These are phyloP conservation scores for Carex littledalei DNA, from an alignment of 176 grass and related monocot genomes.

Conservation along the genomic window DNA sequence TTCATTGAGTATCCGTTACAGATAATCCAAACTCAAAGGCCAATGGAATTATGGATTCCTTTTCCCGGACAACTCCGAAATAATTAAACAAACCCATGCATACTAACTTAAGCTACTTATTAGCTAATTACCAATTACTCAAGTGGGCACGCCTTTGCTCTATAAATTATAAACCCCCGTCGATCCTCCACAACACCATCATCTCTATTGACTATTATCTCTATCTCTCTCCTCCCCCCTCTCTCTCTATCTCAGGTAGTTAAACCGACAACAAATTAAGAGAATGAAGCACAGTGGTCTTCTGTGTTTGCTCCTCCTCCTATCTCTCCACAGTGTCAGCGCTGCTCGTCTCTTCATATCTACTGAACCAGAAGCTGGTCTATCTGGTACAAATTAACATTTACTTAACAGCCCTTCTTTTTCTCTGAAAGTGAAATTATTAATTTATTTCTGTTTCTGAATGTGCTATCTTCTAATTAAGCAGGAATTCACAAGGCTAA, in stretches of 20 bases:
- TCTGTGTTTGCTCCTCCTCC: neutral
- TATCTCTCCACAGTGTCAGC: neutral
- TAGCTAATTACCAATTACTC: neutral
- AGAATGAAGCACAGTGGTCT: neutral
- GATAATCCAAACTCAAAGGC: neutral
- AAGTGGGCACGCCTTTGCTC: neutral
- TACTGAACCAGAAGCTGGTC: neutral
- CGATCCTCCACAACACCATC: neutral
- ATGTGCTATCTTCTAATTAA: neutral
- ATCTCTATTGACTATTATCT: neutral
- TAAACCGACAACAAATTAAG: neutral
- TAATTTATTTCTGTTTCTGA: neutral
- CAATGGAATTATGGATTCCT: slow-evolving; percentile 6
- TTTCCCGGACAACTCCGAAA: neutral
- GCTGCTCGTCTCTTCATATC: neutral
- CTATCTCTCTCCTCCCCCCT: neutral
- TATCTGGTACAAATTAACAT: neutral
- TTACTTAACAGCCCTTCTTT: neutral
- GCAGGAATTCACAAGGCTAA: neutral
- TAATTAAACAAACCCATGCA: slow-evolving; percentile 5
- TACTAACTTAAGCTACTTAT: neutral
- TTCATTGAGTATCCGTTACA: neutral
- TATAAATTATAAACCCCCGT: neutral
- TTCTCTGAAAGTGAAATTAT: neutral
- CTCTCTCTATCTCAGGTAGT: neutral